Base-by-base conservation (phyloP, 208 protist genomes). In the Trypanosoma melophagium region DNA sequence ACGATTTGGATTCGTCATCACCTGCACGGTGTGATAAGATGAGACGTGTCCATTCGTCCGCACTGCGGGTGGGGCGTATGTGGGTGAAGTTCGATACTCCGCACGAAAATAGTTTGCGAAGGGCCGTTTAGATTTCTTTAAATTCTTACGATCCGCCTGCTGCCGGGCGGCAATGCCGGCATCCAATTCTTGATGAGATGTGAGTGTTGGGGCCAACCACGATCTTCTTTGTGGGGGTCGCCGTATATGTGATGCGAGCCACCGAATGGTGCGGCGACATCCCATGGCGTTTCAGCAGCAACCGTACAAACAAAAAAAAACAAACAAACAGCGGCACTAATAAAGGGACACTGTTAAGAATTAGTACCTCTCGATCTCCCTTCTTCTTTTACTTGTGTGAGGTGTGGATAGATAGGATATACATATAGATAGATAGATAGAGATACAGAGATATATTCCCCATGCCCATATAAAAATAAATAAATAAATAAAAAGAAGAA, bases 71-170 rank as follows among this genome's bases (percentile, higher is more conserved):
- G 57, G 38, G 8, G 71, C 58, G 54, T 69, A 71, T 0, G 58
- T 65, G n/a, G 77, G 74, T 7, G 90, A 89, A 60, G 68, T 67
- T 31, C 75, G 79, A 71, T 86, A 96, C 52, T 78, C 68, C 16
- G 74, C 74, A 31, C 79, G 77, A 60, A 96, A 96, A 76, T 93
- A 93, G 54, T 87, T 87, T 31, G 62, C 69, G 45, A 96, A 96
- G 0, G 90, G 90, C 0, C 78, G 78, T 25, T 80, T 81, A 16
- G 87, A 80, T 57, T 89, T 89, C 38, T 86, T 87, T 7, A 96
- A 71, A 8, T 67, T 79, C 57, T 93, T 93, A 13, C 83, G 81
- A 35, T 78, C 74, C 4, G 69, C 83, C 53, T 87, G 82, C 52
- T 93, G 87, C 16, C 90, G 84, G 9, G 83, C 79, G 5, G 81